Conservation (phyloP, 768 basidiomycete genomes). For the Leucosporidium yakuticum region DNA sequence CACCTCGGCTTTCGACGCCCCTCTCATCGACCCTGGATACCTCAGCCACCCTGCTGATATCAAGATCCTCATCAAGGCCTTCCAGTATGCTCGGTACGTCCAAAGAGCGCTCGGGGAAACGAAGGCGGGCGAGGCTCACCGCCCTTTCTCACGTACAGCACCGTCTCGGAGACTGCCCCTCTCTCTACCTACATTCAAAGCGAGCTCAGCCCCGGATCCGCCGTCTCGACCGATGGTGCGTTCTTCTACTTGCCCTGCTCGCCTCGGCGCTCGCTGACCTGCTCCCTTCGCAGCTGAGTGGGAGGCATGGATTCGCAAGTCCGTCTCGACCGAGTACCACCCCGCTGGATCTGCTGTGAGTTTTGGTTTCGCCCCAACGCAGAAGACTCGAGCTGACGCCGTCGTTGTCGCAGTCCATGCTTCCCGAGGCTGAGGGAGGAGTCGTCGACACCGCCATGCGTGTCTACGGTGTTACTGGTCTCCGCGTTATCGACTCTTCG, state of each 20-base stretch:
- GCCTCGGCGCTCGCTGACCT: neutral
- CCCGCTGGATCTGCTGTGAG: conserved; percentile 44
- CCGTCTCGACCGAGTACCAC: conserved; percentile 44
- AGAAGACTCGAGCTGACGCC: neutral
- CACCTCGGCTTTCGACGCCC: conserved; percentile 55
- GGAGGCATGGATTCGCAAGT: conserved; percentile 38
- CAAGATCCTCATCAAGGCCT: conserved; percentile 37
- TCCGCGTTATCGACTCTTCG: conserved; percentile 47
- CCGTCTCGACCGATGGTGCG: conserved; percentile 42
- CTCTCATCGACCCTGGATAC: conserved; percentile 52
- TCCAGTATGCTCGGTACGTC: conserved; percentile 41
- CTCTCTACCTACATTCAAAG: conserved; percentile 40
- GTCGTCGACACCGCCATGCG: conserved; percentile 49
- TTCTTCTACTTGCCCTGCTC: neutral
- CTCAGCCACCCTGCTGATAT: conserved; percentile 40
- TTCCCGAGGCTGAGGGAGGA: conserved; percentile 45
- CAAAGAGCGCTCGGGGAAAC: neutral
- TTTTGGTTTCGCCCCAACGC: no score
- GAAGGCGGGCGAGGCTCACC: no score
- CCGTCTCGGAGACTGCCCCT: conserved; percentile 43
- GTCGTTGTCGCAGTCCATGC: conserved; percentile 44
- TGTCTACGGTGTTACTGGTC: conserved; percentile 49
- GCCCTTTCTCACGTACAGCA: neutral
- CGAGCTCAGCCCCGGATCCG: conserved; percentile 43
- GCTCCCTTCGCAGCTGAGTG: conserved; percentile 27